These are phyloP conservation scores for Fusarium pininemorale DNA, from an alignment of 2,329 filamentous ascomycete species.

Conservation along the genomic window DNA sequence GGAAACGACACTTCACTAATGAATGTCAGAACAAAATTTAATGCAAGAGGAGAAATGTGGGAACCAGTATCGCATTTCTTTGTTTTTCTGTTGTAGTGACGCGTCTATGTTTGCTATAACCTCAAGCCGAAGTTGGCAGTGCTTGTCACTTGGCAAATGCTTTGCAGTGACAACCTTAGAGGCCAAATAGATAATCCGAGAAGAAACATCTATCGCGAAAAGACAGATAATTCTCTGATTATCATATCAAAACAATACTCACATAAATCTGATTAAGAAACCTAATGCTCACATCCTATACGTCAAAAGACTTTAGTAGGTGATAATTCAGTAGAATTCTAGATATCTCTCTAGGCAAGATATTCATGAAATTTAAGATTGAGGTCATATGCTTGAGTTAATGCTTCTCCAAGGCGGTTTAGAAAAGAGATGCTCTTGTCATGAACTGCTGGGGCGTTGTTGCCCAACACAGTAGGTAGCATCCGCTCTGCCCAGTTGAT, in stretches of 20 bases:
- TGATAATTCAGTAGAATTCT: background rate
- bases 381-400: background rate
- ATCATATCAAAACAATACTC: too few species aligned
- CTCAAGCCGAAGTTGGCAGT: background rate
- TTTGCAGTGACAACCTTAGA: background rate
- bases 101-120: background rate
- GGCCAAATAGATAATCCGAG: background rate
- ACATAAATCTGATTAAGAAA: too few species aligned
- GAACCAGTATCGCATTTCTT: background rate
- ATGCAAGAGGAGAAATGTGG: background rate
- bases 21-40: background rate
- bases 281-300: too few species aligned
- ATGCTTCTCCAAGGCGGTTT: background rate
- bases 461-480: background rate
- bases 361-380: background rate
- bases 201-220: background rate
- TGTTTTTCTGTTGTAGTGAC: background rate
- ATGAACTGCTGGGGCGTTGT: background rate
- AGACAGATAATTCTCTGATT: too few species aligned
- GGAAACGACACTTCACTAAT: background rate
- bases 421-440: background rate
- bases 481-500: background rate
- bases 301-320: background rate
- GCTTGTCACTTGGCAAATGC: background rate
- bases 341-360: background rate